Evolutionary conservation across 2,329 filamentous ascomycete genomes (phyloP), one percentile per base, ranked within the genome.

Genomic region (Cladosporium velox): DNA sequence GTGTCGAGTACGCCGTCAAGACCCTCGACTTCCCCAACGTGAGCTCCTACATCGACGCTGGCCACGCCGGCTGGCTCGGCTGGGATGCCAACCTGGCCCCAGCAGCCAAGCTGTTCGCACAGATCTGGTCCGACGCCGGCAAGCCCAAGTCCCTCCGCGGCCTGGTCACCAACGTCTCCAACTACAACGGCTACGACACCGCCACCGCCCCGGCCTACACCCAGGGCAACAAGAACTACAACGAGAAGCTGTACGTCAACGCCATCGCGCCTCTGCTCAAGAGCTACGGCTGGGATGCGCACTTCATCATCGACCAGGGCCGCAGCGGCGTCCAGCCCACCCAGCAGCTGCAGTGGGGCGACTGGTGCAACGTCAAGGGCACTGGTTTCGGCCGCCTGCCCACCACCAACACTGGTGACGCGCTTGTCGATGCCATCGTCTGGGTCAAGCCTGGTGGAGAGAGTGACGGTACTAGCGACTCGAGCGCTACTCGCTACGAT

Each of bases 401-500:
- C 1, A 85, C 85, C 3, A 81, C 86, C n/a, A 80, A 86, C 73
- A 90, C 88, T 10, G 86, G 85, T 15, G 82, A 87, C 68, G 73
- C 77, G 1, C 79, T 88, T 21, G 80, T 85, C 38, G 89, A 91
- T 75, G 87, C 88, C 49, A 88, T 90, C 70, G 88, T 90, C 66
- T 90, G 88, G 88, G 80, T 90, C 71, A 91, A 90, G 83, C 88
- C 88, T 4, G 88, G 88, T 69, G 83, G 82, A 64, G 83, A 85
- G 75, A 80, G 79, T 65, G 83, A 85, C 66, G 83, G 82, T 65
- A 84, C 82, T 0, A 79, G 75, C 44, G 67, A 78, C 65, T 68
- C 68, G 4, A 71, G 71, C 63, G 81, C 86, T 11, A 69, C 77
- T 24, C 83, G 84, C 61, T 88, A 85, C 73, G 85, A 87, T 73